These are phyloP conservation scores for Stephania yunnanensis DNA, from an alignment of 164 flowering plant genomes.

Conservation along the genomic window DNA sequence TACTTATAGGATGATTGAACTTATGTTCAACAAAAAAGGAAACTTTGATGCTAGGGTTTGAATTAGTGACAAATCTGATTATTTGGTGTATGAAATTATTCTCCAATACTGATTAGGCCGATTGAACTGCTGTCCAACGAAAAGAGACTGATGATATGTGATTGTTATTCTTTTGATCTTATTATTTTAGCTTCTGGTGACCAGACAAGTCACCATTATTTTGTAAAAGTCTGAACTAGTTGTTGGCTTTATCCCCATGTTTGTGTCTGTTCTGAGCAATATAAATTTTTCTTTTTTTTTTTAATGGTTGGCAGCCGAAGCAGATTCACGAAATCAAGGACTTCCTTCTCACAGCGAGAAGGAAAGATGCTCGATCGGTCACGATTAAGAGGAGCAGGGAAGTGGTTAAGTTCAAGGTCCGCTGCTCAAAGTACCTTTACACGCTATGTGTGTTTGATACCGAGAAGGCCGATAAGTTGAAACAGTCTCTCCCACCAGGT, in stretches of 20 bases:
- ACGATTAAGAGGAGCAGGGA: constrained; percentile 60
- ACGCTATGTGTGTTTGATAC: constrained; percentile 54
- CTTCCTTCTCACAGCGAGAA: constrained; percentile 67
- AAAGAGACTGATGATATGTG: too few relatives aligned
- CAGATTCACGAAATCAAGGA: constrained; percentile 69
- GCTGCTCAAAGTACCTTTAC: constrained; percentile 69
- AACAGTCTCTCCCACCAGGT: constrained; percentile 59
- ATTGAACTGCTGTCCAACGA: too few relatives aligned
- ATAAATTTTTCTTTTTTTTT: neutral
- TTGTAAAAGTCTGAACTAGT: neutral
- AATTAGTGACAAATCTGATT: neutral
- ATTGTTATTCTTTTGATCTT: neutral
- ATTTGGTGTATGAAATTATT: neutral
- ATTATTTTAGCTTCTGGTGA: neutral
- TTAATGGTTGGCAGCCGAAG: constrained; percentile 41
- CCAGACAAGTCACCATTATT: neutral
- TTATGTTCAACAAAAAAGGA: too few relatives aligned
- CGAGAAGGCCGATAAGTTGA: constrained; percentile 71
- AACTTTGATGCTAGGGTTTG: neutral
- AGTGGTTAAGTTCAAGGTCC: constrained; percentile 67
- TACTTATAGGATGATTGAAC: neutral
- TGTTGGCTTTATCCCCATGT: neutral
- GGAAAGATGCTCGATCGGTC: constrained; percentile 62
- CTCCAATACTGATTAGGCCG: neutral
- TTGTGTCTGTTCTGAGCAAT: neutral